These are phyloP conservation scores for Penicillium malachiteum DNA, from an alignment of 495 filamentous ascomycete species.

Conservation along the genomic window DNA sequence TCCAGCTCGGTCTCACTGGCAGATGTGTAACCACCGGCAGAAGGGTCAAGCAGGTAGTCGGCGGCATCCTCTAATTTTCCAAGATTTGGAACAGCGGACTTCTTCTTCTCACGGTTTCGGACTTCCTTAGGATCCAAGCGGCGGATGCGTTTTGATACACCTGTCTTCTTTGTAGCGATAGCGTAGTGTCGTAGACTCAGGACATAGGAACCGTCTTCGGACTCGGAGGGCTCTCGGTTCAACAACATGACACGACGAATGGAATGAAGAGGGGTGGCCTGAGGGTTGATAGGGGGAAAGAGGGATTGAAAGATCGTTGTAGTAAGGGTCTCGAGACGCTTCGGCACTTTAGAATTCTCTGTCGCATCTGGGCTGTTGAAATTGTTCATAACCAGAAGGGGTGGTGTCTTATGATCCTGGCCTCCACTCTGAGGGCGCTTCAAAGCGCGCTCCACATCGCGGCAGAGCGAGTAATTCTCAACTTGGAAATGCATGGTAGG, in stretches of 20 bases:
- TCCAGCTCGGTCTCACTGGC: conserved; percentile 91
- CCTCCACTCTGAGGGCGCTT: conserved; percentile 77
- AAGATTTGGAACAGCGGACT: conserved; percentile 75
- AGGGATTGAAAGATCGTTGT: conserved; percentile 95
- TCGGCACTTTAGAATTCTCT: conserved; percentile 62
- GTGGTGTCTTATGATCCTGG: conserved; percentile 79
- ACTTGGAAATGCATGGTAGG: conserved; percentile 93
- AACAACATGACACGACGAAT: conserved; percentile 88
- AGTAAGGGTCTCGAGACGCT: conserved; percentile 88
- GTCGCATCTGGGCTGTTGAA: conserved; percentile 66
- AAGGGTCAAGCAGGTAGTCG: conserved; percentile 85
- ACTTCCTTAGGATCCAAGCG: conserved; percentile 85
- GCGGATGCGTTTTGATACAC: conserved; percentile 76
- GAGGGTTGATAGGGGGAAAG: conserved; percentile 94
- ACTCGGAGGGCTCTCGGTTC: conserved; percentile 67
- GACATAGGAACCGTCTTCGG: conserved; percentile 67
- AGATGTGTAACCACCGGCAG: conserved; percentile 86
- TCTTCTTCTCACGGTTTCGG: conserved; percentile 62
- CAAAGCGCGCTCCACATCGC: conserved; percentile 78
- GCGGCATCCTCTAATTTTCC: conserved; percentile 89
- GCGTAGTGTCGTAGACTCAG: conserved; percentile 92
- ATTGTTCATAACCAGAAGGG: conserved; percentile 97
- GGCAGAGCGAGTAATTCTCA: conserved; percentile 93
- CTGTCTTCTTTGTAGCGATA: conserved; percentile 83
- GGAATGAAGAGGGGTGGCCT: conserved; percentile 79